Base-by-base conservation (phyloP, 768 basidiomycete genomes). In the Rhodosporidiobolus sp. region DNA sequence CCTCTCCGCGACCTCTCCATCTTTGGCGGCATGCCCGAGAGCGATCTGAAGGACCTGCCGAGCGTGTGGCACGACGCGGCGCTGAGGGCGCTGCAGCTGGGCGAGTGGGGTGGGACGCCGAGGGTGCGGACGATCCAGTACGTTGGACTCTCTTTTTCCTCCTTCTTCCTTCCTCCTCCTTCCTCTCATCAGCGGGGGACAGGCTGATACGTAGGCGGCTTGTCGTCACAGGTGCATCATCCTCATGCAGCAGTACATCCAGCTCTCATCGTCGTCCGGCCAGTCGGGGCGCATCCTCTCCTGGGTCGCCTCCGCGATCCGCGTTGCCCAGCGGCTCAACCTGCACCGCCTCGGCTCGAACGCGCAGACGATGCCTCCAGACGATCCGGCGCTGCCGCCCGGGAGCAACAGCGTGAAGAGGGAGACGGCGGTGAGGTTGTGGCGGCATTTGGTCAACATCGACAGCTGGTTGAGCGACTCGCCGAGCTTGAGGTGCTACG, bases 1-100 rank as follows among this genome's bases (percentile, higher is more conserved):
- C 45, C 30, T 26, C 67, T 69, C 45, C 38, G 38, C 7, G 63
- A 76, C 50, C 64, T 73, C 14, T 52, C 58, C 11, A 55, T 76
- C 19, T 76, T 76, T 34, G 62, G 66, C 1, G 75, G 75, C 8
- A 61, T 76, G 38, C 22, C 53, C 38, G 75, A 76, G 63, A 12
- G 8, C 7, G 75, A 67, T 26, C 28, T 76, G 53, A 58, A 62
- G 26, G 72, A 76, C 45, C 34, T 76, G 14, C 75, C 75, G 19
- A 45, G 35, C 3, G 75, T 76, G 2, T 76, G 75, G 75, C 75
- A 76, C 54, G 75, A 76, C 30, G 75, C 72, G 7, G 65, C 68
- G 20, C 38, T 76, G n/a, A 34, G 75, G 4, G 72, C 75, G 16
- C 54, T 76, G 8, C 72, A 73, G 49, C 57, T 76, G 14, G 75